Conservation (phyloP, 352 stramenopile species). For the Pythium utonaiense region DNA sequence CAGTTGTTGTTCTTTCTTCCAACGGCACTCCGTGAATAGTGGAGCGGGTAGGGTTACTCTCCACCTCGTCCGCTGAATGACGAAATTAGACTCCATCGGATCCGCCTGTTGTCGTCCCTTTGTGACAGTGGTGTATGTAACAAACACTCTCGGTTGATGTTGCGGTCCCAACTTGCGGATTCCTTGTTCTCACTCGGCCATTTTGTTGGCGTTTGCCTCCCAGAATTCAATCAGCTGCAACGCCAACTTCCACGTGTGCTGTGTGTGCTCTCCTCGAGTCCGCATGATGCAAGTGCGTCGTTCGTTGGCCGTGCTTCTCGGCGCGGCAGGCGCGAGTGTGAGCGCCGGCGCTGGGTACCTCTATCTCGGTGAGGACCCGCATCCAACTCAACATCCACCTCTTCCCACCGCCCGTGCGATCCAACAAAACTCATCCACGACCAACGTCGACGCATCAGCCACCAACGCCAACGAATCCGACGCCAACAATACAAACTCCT, state of each 20-base stretch:
- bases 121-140: constrained; percentile 6
- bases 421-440: constrained; percentile 10
- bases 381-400: background rate
- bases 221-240: constrained; percentile 10
- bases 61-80: background rate
- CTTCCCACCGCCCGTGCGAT: constrained; percentile 6
- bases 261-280: background rate
- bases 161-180: no score
- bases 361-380: constrained; percentile 44
- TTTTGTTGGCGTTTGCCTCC: background rate
- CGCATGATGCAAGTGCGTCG: constrained; percentile 47
- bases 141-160: constrained; percentile 9
- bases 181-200: background rate
- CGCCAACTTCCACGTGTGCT: constrained; percentile 17
- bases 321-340: constrained; percentile 44
- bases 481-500: constrained; percentile 3
- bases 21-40: constrained; percentile 3
- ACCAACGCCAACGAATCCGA: constrained; percentile 2
- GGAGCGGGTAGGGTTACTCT: constrained; percentile 3
- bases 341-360: constrained; percentile 45
- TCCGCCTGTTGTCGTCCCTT: constrained; percentile 2
- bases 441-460: background rate
- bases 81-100: constrained; percentile 14
- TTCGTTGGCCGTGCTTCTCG: constrained; percentile 48
- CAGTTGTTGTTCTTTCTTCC: constrained; percentile 2